These are phyloP conservation scores for Pneumocystis oryctolagi DNA, from an alignment of 1,139 yeast genomes.

Conservation along the genomic window DNA sequence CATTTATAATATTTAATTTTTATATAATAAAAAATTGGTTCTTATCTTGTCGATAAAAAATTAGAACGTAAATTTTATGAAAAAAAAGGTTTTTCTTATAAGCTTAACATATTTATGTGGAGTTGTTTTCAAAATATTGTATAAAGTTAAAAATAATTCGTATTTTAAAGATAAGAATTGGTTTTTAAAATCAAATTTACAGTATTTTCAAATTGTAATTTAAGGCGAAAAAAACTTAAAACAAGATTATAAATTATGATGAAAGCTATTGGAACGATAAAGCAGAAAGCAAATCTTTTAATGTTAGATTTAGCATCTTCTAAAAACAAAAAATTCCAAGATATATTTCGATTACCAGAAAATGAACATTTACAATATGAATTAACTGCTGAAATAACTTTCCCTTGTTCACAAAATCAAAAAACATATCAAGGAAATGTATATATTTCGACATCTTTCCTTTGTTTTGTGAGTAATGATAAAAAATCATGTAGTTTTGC, in stretches of 20 bases:
- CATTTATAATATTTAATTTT: too few relatives aligned
- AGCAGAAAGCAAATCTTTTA: background rate
- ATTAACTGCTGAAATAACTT: background rate
- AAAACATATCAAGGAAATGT: background rate
- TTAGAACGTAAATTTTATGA: too few relatives aligned
- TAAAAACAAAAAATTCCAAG: background rate
- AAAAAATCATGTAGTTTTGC: slow-evolving; percentile 51
- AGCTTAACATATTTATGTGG: background rate
- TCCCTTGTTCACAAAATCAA: background rate
- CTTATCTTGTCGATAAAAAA: too few relatives aligned
- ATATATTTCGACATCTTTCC: slow-evolving; percentile 28
- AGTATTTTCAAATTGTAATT: background rate
- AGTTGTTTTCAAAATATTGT: too few relatives aligned
- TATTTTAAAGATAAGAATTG: background rate
- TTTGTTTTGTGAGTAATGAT: slow-evolving; percentile 64
- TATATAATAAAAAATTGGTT: too few relatives aligned
- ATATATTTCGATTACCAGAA: background rate
- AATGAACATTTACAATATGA: background rate
- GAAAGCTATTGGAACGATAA: background rate
- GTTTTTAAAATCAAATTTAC: background rate
- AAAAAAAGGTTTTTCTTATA: background rate
- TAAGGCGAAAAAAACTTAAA: background rate
- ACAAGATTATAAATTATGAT: background rate
- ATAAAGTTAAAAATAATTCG: too few relatives aligned
- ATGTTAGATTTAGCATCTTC: background rate